Evolutionary conservation across 345 rosid genomes (phyloP).

Genomic region (Pistacia atlantica): DNA sequence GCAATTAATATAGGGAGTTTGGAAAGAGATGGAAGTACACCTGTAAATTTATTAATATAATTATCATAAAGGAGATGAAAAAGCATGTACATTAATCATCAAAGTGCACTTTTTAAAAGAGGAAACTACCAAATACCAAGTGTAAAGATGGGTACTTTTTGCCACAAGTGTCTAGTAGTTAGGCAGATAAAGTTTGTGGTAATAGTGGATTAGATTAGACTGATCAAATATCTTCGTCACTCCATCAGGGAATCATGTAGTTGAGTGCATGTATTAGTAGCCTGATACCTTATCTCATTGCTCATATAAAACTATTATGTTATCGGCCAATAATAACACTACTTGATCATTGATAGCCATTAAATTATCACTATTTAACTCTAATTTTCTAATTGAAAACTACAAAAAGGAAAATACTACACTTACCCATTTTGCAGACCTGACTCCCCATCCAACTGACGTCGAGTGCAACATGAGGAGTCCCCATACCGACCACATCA

Average conservation of each 20-base stretch:
- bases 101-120: not conserved
- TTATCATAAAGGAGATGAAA: not conserved
- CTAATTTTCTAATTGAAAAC: no score
- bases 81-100: not conserved
- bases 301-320: no score
- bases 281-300: not conserved
- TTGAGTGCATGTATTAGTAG: not conserved
- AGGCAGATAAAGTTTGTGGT: constrained; percentile 15
- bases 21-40: not conserved
- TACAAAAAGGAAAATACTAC: no score
- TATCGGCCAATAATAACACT: no score
- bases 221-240: not conserved
- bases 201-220: not conserved
- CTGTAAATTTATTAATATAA: not conserved
- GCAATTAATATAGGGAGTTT: not conserved
- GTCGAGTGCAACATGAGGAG: no score
- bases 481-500: no score
- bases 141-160: not conserved
- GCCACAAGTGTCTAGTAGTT: not conserved
- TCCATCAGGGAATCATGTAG: not conserved
- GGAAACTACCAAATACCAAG: not conserved
- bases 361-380: no score
- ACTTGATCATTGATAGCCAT: no score
- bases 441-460: no score
- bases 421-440: no score